A percentile compares a stretch with the other conserved stretches of the same genome.
Evolutionary conservation across 768 basidiomycete species (phyloP).

Genomic region (Leccinum subtestaceum): DNA sequence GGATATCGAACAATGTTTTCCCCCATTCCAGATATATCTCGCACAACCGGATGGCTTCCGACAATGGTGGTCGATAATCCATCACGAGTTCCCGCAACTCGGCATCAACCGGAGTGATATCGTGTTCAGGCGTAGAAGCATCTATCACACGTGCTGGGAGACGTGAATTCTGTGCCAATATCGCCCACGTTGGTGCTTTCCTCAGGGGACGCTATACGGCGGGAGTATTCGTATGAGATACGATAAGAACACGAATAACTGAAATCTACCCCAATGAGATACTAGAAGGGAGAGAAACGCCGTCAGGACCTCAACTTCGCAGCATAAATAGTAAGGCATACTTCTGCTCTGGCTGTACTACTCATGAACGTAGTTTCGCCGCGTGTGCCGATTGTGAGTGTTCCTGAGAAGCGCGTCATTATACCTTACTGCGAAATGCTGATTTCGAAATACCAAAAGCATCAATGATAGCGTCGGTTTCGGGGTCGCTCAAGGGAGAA

Average conservation of each 20-base stretch:
- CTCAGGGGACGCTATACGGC: constrained; percentile 25
- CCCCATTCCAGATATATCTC: constrained; percentile 66
- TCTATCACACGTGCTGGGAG: constrained; percentile 43
- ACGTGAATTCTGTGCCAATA: constrained; percentile 29
- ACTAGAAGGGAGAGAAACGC: constrained; percentile 34
- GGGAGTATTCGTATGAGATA: not conserved
- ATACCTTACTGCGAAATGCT: not conserved
- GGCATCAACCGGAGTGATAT: constrained; percentile 28
- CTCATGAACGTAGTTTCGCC: constrained; percentile 60
- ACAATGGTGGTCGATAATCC: constrained; percentile 49
- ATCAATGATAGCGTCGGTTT: constrained; percentile 47
- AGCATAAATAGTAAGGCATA: constrained; percentile 28
- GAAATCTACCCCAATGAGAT: constrained; percentile 50
- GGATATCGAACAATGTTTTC: constrained; percentile 48
- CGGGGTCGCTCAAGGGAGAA: constrained; percentile 18
- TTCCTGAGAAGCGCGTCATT: constrained; percentile 38
- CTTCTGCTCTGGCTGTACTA: constrained; percentile 66
- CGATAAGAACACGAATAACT: not conserved
- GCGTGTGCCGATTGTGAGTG: constrained; percentile 52
- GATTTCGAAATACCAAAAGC: constrained; percentile 41
- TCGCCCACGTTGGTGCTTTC: constrained; percentile 13
- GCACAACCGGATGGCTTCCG: constrained; percentile 59
- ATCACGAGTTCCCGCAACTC: constrained; percentile 45
- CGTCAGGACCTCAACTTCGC: not conserved
- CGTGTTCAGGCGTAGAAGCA: constrained; percentile 34